Evolutionary conservation across 495 filamentous ascomycete genomes (phyloP).

Genomic region (Neurospora sp.): DNA sequence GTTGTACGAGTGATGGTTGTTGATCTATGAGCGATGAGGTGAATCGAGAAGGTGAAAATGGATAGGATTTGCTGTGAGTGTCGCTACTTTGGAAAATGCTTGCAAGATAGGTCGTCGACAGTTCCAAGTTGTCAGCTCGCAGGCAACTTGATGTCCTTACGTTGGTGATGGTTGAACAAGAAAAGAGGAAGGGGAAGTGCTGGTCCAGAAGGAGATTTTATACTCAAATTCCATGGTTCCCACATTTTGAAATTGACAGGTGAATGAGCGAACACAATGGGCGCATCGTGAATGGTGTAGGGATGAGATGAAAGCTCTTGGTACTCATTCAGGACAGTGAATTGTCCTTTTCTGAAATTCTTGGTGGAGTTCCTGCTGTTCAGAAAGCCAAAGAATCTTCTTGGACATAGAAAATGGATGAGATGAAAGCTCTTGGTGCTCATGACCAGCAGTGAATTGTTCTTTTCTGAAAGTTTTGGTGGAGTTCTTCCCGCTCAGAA

Average conservation of each 20-base stretch:
- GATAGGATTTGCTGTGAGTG: neutral
- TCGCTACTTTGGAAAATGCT: neutral
- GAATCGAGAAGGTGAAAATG: no score
- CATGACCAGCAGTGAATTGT: neutral
- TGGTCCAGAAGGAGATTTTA: neutral
- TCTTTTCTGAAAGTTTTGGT: neutral
- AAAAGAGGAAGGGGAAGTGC: neutral
- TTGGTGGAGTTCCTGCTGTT: neutral
- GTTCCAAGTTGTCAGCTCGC: neutral
- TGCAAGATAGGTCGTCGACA: neutral
- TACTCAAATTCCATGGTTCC: neutral
- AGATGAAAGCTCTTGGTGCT: neutral
- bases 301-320: neutral
- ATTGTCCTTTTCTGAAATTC: neutral
- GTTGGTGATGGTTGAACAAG: neutral
- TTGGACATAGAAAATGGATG: neutral
- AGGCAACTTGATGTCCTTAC: neutral
- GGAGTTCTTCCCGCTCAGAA: neutral
- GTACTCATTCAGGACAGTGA: neutral
- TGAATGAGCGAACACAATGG: neutral
- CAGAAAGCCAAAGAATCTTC: neutral
- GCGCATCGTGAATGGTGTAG: neutral
- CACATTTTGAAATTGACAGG: neutral
- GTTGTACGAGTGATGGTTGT: no score
- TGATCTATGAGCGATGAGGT: no score